These are phyloP conservation scores for Marsdenia floribunda DNA, from an alignment of 257 asterid species.

Conservation along the genomic window DNA sequence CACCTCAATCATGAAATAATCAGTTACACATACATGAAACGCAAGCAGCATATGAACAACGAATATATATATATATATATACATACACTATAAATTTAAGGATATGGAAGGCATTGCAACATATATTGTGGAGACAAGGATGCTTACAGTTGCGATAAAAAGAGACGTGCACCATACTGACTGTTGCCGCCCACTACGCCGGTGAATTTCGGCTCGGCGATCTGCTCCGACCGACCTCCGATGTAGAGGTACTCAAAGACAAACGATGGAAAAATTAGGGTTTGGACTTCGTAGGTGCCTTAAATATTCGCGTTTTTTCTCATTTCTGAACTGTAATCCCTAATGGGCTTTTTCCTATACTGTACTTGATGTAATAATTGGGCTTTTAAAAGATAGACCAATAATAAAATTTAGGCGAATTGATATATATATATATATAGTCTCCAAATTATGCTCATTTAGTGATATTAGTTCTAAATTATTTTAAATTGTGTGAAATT, in stretches of 20 bases:
- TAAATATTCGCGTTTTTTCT: not conserved
- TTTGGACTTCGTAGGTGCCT: not conserved
- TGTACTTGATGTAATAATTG: not conserved
- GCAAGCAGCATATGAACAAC: not conserved
- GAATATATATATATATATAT: not conserved
- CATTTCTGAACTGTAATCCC: conserved; percentile 5
- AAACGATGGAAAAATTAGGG: not conserved
- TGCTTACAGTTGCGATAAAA: conserved; percentile 41
- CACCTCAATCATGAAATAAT: not conserved
- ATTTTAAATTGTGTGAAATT: too few relatives aligned
- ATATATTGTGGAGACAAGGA: not conserved
- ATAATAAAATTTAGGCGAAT: too few relatives aligned
- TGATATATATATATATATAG: too few relatives aligned
- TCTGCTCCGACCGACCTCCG: not conserved
- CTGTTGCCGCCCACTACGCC: not conserved
- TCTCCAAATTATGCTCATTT: too few relatives aligned
- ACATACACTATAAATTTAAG: not conserved
- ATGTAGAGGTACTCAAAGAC: not conserved
- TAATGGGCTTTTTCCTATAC: not conserved
- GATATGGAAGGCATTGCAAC: not conserved
- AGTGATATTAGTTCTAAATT: too few relatives aligned
- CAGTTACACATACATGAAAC: not conserved
- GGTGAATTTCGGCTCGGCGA: not conserved
- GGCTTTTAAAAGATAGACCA: not conserved
- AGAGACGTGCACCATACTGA: conserved; percentile 33